phyloP scores from a whole-genome alignment of 2,329 filamentous ascomycete species.

The Stenocarpella maydis region DNA sequence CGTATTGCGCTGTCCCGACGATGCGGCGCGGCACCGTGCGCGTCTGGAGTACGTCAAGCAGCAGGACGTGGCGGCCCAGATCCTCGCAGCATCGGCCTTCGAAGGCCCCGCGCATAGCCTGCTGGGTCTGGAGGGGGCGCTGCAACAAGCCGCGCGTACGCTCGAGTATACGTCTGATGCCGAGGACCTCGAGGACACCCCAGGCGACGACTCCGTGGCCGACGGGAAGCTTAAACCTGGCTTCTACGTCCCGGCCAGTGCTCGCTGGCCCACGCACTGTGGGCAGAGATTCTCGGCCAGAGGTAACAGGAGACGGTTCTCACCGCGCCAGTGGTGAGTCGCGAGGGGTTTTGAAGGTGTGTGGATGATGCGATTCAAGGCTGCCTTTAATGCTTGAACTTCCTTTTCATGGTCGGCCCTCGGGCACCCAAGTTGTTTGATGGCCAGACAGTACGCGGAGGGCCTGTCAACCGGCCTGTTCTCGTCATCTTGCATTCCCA shows the following conservation, averaged over 20 bases:
- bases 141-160: too few species aligned
- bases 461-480: neutral
- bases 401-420: neutral
- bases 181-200: too few species aligned
- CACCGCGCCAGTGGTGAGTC: neutral
- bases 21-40: too few species aligned
- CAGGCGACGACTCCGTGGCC: too few species aligned
- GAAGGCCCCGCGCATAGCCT: too few species aligned
- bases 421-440: neutral
- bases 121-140: too few species aligned
- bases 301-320: neutral
- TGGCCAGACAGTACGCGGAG: neutral
- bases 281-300: neutral
- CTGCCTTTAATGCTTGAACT: neutral
- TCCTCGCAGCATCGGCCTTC: too few species aligned
- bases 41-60: too few species aligned
- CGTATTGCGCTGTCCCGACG: too few species aligned
- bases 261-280: neutral
- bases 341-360: neutral
- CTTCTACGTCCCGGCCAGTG: neutral
- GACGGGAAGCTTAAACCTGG: neutral
- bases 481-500: neutral
- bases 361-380: too few species aligned
- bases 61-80: too few species aligned
- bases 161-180: too few species aligned